Evolutionary conservation across 257 asterid genomes (phyloP).

Genomic region (Galeopsis tetrahit): DNA sequence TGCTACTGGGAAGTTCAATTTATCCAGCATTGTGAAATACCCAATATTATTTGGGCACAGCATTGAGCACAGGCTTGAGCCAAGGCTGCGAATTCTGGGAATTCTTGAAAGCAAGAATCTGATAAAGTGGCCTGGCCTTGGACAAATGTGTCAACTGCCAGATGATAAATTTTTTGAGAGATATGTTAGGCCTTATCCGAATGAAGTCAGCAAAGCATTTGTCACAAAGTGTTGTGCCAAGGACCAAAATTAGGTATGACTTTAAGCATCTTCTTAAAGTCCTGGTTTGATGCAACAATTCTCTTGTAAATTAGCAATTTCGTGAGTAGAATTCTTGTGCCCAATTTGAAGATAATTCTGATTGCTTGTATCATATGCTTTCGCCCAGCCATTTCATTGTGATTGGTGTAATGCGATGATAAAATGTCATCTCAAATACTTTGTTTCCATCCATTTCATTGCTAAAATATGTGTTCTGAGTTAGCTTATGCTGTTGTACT

Average conservation of each 20-base stretch:
- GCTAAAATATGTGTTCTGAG: not conserved
- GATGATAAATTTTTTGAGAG: constrained; percentile 1
- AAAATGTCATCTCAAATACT: not conserved
- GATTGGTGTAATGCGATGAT: not conserved
- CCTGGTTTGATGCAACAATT: not conserved
- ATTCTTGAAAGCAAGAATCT: constrained; percentile 15
- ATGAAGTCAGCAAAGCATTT: not conserved
- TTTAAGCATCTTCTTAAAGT: not conserved
- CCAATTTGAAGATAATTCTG: not conserved
- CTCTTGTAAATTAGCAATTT: not conserved
- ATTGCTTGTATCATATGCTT: not conserved
- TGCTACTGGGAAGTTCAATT: constrained; percentile 33
- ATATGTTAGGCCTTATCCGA: constrained; percentile 18
- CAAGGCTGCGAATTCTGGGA: constrained; percentile 29
- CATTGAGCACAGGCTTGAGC: constrained; percentile 39
- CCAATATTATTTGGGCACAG: constrained; percentile 34
- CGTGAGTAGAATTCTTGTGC: not conserved
- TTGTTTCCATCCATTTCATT: not conserved
- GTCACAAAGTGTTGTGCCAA: constrained; percentile 4
- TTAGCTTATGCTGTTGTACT: not conserved
- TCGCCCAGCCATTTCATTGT: not conserved
- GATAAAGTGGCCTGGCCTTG: constrained; percentile 11
- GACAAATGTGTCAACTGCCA: not conserved
- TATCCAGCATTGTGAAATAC: constrained; percentile 13
- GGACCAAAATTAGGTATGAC: not conserved